Evolutionary conservation across 2,329 filamentous ascomycete species (phyloP), one percentile per base, ranked within the genome.

Genomic region (Pseudocercospora vitis): DNA sequence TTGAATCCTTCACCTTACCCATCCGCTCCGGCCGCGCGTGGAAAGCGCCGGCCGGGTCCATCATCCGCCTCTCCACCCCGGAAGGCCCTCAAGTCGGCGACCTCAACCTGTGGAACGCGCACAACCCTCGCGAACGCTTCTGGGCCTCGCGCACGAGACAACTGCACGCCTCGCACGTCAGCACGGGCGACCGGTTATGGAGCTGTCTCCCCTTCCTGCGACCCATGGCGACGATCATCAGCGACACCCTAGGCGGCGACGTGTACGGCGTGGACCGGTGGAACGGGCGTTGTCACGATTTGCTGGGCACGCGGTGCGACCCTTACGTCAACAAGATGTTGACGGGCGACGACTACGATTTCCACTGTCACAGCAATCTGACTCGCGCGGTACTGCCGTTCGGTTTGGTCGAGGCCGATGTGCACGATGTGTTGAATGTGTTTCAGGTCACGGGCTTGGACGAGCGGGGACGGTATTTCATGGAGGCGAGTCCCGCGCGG

Each of bases 401-500:
- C 56, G 87, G 88, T 0, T 69, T 94, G 35, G 79, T 76, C 4
- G 89, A 94, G 71, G 75, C 76, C 24, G 88, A 94, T 66, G 83
- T 94, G 1, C 89, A 95, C 65, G 89, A 95, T 68, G 89, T 95
- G 0, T 78, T 95, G 50, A 95, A 95, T 65, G 77, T 95, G 2
- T 94, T 95, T 67, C 89, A 95, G 69, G 88, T 91, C 5, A 94
- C 89, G 0, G 88, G 89, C 0, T 68, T 94, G 42, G 86, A 94
- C 63, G 76, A 81, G 49, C 65, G 85, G 55, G 88, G 87, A 0
- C 80, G 83, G 48, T 92, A 91, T 61, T 91, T 89, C 56, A 95
- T 95, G 79, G 83, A 78, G 53, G 78, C 82, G 0, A 81, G 78
- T 53, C 82, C 82, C 0, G 82, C 82, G 0, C 68, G 73, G 50